These are phyloP conservation scores for Botrytis fragariae DNA, from an alignment of 2,329 filamentous ascomycete species.

Conservation along the genomic window DNA sequence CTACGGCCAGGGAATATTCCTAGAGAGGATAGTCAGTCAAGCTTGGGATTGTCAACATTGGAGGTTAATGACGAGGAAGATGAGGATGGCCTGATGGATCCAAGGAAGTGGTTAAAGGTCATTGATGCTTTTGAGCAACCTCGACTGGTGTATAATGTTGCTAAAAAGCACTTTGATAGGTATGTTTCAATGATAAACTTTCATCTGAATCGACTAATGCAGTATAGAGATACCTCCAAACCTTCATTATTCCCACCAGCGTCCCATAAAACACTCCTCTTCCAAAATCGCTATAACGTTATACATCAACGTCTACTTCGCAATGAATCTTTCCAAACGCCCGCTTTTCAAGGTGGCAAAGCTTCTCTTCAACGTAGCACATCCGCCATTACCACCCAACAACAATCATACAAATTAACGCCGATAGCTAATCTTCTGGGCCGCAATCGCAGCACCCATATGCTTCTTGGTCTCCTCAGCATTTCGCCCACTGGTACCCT, in stretches of 20 bases:
- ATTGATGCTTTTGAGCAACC: constrained; percentile 85
- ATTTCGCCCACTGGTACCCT: constrained; percentile 78
- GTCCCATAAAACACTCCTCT: constrained; percentile 78
- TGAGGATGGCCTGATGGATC: constrained; percentile 58
- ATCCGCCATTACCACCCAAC: constrained; percentile 50
- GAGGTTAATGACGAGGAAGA: constrained; percentile 55
- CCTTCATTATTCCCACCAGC: constrained; percentile 73
- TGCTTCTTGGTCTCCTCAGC: constrained; percentile 80
- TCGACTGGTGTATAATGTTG: constrained; percentile 68
- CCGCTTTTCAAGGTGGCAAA: constrained; percentile 64
- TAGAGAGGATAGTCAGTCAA: constrained; percentile 63
- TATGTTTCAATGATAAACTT: constrained; percentile 42
- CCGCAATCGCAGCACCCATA: constrained; percentile 77
- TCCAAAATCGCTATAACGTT: constrained; percentile 87
- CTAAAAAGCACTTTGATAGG: constrained; percentile 89
- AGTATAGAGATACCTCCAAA: constrained; percentile 55
- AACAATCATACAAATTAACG: constrained; percentile 81
- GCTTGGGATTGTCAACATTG: constrained; percentile 59
- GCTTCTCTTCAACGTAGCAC: constrained; percentile 56
- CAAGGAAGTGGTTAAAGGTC: constrained; percentile 79
- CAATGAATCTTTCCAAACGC: constrained; percentile 89
- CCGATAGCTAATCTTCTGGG: constrained; percentile 75
- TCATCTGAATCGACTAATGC: constrained; percentile 20
- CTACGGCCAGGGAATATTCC: constrained; percentile 48
- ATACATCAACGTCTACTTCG: constrained; percentile 88